Percentiles rank a stretch among this genome's conserved stretches.
These are phyloP conservation scores for Daucus carota DNA, from an alignment of 129 eudicot species.

Conservation along the genomic window DH1_v3.0 NC_030384.2:34962001-34962500, in stretches of 20 bases:
- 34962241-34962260: conserved; percentile 82
- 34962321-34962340: conserved; percentile 50
- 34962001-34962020: conserved; percentile 91
- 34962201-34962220: conserved; percentile 10
- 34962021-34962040: conserved; percentile 67
- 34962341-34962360: conserved; percentile 47
- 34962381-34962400: conserved; percentile 79
- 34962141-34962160: background rate
- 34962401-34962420: conserved; percentile 6
- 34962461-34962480: background rate
- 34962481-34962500: background rate
- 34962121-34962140: conserved; percentile 93
- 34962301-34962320: conserved; percentile 49
- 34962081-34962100: conserved; percentile 40
- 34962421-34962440: background rate
- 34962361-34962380: conserved; percentile 99
- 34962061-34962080: conserved; percentile 56
- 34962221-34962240: conserved; percentile 90
- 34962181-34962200: background rate
- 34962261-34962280: conserved; percentile 74
- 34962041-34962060: conserved; percentile 59
- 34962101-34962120: conserved; percentile 58
- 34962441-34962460: background rate
- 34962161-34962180: background rate
- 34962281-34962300: conserved; percentile 61